phyloP scores from a whole-genome alignment of 805 yeast genomes.

The Spencermartinsiella europaea region DNA sequence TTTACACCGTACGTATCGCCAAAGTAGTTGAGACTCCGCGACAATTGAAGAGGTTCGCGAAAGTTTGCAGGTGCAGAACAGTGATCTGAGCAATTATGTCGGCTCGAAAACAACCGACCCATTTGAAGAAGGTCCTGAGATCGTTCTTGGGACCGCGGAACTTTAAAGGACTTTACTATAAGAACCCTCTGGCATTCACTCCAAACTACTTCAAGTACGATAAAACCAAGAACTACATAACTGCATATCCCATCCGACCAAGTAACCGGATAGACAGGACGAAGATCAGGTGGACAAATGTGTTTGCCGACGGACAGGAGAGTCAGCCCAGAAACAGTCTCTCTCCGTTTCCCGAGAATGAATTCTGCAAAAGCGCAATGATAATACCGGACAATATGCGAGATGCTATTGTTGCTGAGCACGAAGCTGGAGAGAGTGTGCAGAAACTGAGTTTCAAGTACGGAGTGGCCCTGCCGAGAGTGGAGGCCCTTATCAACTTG shows the following conservation, averaged over 20 bases:
- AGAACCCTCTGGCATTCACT: slow-evolving; percentile 71
- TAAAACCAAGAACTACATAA: slow-evolving; percentile 41
- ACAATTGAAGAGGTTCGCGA: too few species aligned
- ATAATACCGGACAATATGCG: slow-evolving; percentile 57
- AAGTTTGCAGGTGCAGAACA: too few species aligned
- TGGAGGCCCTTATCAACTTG: slow-evolving; percentile 80
- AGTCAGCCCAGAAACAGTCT: slow-evolving; percentile 5
- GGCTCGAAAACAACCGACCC: slow-evolving; percentile 6
- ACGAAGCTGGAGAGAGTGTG: slow-evolving; percentile 48
- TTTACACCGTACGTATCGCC: too few species aligned
- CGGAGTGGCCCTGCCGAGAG: slow-evolving; percentile 76
- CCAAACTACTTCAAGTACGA: slow-evolving; percentile 75
- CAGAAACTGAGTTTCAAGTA: slow-evolving; percentile 74
- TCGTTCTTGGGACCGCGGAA: slow-evolving; percentile 80
- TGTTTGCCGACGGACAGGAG: slow-evolving; percentile 21
- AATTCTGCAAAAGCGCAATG: slow-evolving; percentile 60
- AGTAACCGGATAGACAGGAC: slow-evolving; percentile 22
- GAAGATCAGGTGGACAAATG: slow-evolving; percentile 27
- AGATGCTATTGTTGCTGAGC: slow-evolving; percentile 52
- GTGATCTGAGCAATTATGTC: too few species aligned
- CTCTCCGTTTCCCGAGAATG: slow-evolving; percentile 77
- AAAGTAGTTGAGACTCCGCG: too few species aligned
- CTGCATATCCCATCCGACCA: slow-evolving; percentile 27
- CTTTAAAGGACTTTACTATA: slow-evolving; percentile 71
- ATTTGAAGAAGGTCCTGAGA: slow-evolving; percentile 38